Evolutionary conservation across 2,329 filamentous ascomycete genomes (phyloP).

Genomic region (Dactylella cylindrospora): DNA sequence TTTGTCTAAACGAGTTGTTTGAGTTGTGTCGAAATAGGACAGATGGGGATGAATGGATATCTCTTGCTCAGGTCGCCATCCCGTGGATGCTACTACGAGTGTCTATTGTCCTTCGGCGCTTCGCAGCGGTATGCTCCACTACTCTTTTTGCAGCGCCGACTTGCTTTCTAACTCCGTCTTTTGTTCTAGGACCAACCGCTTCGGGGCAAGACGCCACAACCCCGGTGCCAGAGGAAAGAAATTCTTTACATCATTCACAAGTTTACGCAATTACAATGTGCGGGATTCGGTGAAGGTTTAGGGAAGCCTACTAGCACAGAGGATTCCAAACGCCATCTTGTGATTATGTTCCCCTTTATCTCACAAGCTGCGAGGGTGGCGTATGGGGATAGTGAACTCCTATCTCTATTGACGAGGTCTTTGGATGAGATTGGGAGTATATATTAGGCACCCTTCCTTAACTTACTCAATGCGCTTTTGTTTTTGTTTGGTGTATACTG

Average conservation of each 20-base stretch:
- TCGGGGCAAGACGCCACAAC: conserved; percentile 84
- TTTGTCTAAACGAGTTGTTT: conserved; percentile 78
- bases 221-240: conserved; percentile 75
- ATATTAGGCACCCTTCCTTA: conserved; percentile 49
- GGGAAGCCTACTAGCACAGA: conserved; percentile 58
- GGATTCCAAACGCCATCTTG: conserved; percentile 70
- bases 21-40: conserved; percentile 40
- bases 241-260: conserved; percentile 69
- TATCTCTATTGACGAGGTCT: conserved; percentile 61
- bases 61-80: conserved; percentile 72
- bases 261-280: conserved; percentile 57
- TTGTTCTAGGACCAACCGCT: conserved; percentile 71
- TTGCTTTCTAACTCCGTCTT: neutral
- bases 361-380: conserved; percentile 65
- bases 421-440: conserved; percentile 65
- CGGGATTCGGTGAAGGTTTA: conserved; percentile 20
- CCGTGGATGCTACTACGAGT: conserved; percentile 81
- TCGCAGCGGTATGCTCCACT: conserved; percentile 62
- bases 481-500: neutral
- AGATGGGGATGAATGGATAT: conserved; percentile 48
- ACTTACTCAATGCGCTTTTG: neutral
- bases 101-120: conserved; percentile 76
- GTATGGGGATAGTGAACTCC: conserved; percentile 64
- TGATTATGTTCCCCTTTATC: conserved; percentile 77
- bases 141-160: neutral